These are phyloP conservation scores for Neurospora crassa DNA, from an alignment of 2,329 filamentous ascomycete genomes.

Conservation along the genomic window DNA sequence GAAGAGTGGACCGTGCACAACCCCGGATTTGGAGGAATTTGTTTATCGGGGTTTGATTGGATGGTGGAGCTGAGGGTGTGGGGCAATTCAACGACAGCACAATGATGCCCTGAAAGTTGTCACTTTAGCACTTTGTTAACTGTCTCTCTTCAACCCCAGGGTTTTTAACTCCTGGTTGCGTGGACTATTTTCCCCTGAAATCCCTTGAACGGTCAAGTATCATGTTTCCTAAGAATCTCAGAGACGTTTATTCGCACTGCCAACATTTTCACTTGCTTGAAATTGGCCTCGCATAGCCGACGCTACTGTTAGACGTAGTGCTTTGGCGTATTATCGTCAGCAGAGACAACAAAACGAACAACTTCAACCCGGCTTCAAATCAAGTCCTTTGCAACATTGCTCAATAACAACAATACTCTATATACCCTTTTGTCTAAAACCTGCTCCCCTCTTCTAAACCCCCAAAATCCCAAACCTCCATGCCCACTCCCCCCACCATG, in stretches of 20 bases:
- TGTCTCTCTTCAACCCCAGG: rapidly evolving
- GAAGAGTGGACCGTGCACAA: neutral
- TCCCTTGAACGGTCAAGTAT: no score
- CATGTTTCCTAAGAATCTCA: neutral
- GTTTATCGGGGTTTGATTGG: constrained; percentile 13
- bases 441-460: neutral
- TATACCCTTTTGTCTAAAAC: neutral
- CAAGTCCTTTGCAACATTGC: neutral
- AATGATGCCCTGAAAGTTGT: neutral
- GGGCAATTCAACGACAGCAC: neutral
- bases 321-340: neutral
- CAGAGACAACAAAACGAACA: neutral
- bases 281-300: neutral
- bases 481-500: constrained; percentile 35
- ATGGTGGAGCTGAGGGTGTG: neutral
- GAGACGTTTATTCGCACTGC: rapidly evolving
- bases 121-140: neutral
- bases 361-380: neutral
- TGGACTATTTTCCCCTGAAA: rapidly evolving
- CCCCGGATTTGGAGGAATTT: constrained; percentile 11
- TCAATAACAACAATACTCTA: neutral
- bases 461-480: constrained; percentile 32
- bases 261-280: neutral
- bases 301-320: neutral
- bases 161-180: neutral